A percentile compares a stretch with the other conserved stretches of the same genome.
Conservation (phyloP, 805 yeast species). For the Saccharomycopsis capsularis region DNA sequence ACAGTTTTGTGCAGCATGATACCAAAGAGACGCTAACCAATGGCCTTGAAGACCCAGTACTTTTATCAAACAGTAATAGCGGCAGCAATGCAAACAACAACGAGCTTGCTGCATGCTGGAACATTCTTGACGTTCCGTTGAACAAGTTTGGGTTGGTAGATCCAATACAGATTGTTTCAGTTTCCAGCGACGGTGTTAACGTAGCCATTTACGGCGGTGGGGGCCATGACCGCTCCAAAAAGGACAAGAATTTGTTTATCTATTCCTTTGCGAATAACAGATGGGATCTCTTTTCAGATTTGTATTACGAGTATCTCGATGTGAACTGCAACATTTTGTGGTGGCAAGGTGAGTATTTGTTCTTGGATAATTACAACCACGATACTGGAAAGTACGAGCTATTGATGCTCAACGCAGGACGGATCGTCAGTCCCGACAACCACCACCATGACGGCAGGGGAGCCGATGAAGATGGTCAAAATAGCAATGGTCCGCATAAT, state of each 20-base stretch:
- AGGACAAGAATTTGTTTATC: slow-evolving; percentile 21
- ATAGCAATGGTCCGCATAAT: background rate
- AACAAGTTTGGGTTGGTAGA: background rate
- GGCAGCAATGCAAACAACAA: background rate
- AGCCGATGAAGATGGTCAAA: background rate
- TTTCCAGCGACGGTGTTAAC: slow-evolving; percentile 25
- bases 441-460: background rate
- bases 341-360: slow-evolving; percentile 20
- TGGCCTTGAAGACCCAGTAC: no score
- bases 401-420: slow-evolving; percentile 18
- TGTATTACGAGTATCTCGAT: slow-evolving; percentile 14
- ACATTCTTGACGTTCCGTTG: slow-evolving; percentile 13
- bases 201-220: slow-evolving; percentile 26
- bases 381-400: slow-evolving; percentile 17
- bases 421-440: background rate
- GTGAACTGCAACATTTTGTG: slow-evolving; percentile 18
- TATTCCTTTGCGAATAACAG: slow-evolving; percentile 24
- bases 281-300: slow-evolving; percentile 28
- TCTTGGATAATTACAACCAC: slow-evolving; percentile 16
- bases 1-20: no score
- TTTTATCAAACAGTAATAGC: no score
- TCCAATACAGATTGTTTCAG: slow-evolving; percentile 22
- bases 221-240: no score
- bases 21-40: no score
- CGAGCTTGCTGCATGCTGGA: slow-evolving; percentile 8